Evolutionary conservation across 306 rosid genomes (phyloP), one percentile per base, ranked within the genome.

Genomic region (Cicer yamashitae): DNA sequence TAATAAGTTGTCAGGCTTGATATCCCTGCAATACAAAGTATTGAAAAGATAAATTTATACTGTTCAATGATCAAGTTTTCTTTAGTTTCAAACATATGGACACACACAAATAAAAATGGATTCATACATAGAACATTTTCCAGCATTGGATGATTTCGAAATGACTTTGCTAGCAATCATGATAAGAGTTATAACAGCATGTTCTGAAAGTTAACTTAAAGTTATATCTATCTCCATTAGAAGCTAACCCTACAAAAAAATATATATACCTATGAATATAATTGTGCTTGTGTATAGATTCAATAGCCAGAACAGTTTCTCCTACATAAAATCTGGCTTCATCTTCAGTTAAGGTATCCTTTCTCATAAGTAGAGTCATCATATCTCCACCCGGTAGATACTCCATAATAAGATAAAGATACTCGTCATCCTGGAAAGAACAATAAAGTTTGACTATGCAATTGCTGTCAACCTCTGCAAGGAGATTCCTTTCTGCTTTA

Each of bases 311-410:
- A 84, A 96, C 85, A 12, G 93, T 90, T 86, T 96, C 94, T 48
- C 87, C 99, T 6, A 96, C 91, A 84, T 96, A 96, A 86, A 96
- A 96, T 84, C 97, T 90, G 74, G 98, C 87, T 82, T 92, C 98
- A 62, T 92, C 89, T 83, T 96, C 99, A 13, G 96, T 89, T 89
- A 96, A 87, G 48, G 83, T 90, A 83, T 96, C 98, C 89, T 92
- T 96, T 86, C 99, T 89, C 99, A 96, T 96, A 50, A 96, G 97
- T 67, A 92, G 84, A 65, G 99, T 96, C 99, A 96, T 96, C 99
- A 96, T 84, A 83, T 96, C 99, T 77, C 99, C 99, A 64, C 99
- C 98, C 41, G 99, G 99, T 77, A 96, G 87, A 76, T 96, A 96
- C 77, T 96, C 99, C 99, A 96, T 96, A 65, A 96, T 86, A 75